Conservation (phyloP, 306 rosid genomes). For the Amphicarpaea edgeworthii region DNA sequence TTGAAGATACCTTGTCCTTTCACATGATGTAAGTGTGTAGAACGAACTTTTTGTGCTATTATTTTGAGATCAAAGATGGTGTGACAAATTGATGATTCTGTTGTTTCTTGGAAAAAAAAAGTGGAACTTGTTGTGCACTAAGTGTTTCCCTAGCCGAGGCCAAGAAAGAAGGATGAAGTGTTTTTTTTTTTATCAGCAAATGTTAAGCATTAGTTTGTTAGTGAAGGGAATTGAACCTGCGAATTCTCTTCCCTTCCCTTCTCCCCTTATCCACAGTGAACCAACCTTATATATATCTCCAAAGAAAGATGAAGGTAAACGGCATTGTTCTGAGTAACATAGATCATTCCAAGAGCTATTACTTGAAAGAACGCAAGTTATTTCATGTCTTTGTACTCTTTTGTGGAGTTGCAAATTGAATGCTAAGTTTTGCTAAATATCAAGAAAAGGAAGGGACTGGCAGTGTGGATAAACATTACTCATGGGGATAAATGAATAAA, state of each 20-base stretch:
- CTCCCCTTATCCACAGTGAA: too few relatives aligned
- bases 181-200: too few relatives aligned
- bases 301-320: not conserved
- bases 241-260: too few relatives aligned
- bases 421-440: too few relatives aligned
- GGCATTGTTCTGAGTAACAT: not conserved
- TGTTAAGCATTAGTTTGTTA: too few relatives aligned
- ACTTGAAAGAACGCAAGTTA: not conserved
- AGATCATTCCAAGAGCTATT: not conserved
- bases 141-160: not conserved
- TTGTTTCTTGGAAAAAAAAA: not conserved
- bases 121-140: not conserved
- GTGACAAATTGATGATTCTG: not conserved
- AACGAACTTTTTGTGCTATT: not conserved
- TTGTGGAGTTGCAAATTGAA: too few relatives aligned
- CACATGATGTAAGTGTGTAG: not conserved
- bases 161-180: not conserved
- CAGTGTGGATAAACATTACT: not conserved
- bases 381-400: too few relatives aligned
- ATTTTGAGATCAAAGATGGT: not conserved
- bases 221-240: too few relatives aligned
- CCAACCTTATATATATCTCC: too few relatives aligned
- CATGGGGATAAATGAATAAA: too few relatives aligned
- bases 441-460: not conserved
- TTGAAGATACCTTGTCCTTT: slow-evolving; percentile 34